Conservation (phyloP, 2,329 filamentous ascomycete species). For the Cordyceps javanica region DNA sequence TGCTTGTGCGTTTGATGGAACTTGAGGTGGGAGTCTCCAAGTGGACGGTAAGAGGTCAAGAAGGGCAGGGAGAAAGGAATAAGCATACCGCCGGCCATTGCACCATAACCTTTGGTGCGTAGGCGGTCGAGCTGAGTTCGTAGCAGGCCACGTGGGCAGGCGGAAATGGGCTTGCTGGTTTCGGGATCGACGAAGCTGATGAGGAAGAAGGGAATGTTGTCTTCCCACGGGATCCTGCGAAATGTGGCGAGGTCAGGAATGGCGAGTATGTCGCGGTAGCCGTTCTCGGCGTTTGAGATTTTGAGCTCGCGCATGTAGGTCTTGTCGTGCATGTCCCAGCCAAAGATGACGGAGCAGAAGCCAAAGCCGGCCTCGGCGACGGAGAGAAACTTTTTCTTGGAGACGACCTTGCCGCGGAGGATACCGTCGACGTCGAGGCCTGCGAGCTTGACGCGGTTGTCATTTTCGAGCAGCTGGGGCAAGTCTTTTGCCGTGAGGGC, state of each 20-base stretch:
- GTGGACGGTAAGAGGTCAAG: not conserved
- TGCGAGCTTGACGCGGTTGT: constrained; percentile 42
- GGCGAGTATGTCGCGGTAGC: constrained; percentile 70
- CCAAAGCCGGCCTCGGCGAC: constrained; percentile 70
- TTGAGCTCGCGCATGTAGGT: constrained; percentile 70
- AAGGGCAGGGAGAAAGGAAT: no score
- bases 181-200: constrained; percentile 76
- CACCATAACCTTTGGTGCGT: constrained; percentile 62
- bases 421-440: constrained; percentile 73
- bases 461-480: constrained; percentile 49
- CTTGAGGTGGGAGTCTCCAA: no score
- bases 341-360: constrained; percentile 79
- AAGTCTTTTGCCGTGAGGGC: constrained; percentile 53
- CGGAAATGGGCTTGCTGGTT: constrained; percentile 62
- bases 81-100: constrained; percentile 78
- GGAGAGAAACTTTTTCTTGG: constrained; percentile 76
- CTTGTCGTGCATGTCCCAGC: constrained; percentile 83
- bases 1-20: no score
- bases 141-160: constrained; percentile 73
- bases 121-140: constrained; percentile 63
- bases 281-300: constrained; percentile 74
- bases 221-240: constrained; percentile 73
- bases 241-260: constrained; percentile 65
- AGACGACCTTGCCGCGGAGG: constrained; percentile 72
- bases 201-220: constrained; percentile 69